Base-by-base conservation (phyloP, 179 eudicot genomes). In the Patellifolia procumbens region DNA sequence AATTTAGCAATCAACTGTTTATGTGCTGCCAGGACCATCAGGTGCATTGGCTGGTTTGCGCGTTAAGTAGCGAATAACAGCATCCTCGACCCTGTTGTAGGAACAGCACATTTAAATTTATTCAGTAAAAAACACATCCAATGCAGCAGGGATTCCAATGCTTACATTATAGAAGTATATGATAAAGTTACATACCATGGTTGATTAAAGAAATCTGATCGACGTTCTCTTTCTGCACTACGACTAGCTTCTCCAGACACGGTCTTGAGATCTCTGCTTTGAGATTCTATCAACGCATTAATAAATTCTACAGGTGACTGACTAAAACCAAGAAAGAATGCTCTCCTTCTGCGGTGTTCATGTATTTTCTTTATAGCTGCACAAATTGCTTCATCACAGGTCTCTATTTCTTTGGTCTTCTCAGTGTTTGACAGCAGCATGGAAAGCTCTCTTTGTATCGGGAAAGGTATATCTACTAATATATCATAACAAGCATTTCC, bases 291-390 rank as follows among this genome's bases (percentile, higher is more conserved):
- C 78, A 94, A 73, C 24, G 94, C 90, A 84, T 94, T 88, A 26
- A 92, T 86, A 76, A 92, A 92, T 73, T 94, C 98, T 20, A 91
- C 91, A 0, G 97, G 96, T 5, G 97, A 92, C 81, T 94, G 98
- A 81, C 97, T 92, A 82, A 94, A 92, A 16, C 98, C 97, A 43
- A 91, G 91, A 81, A 92, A 94, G 83, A 92, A 94, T 6, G 98
- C 94, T 46, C 97, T 85, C 74, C 97, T 84, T 79, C 80, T 86
- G 17, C 92, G 88, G 80, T 94, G 98, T 78, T 92, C 98, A 24
- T 94, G 90, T 26, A 94, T 94, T 84, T 92, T 92, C 82, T 89
- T 85, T 74, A 94, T 88, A 70, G 97, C 87, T 78, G 86, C 69
- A 83, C 91, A 87, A 66, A 94, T 91, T 22, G 92, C 90, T 83